Evolutionary conservation across 1,139 yeast genomes (phyloP), one percentile per base, ranked within the genome.

Genomic region (Yamadazyma siamensis): DNA sequence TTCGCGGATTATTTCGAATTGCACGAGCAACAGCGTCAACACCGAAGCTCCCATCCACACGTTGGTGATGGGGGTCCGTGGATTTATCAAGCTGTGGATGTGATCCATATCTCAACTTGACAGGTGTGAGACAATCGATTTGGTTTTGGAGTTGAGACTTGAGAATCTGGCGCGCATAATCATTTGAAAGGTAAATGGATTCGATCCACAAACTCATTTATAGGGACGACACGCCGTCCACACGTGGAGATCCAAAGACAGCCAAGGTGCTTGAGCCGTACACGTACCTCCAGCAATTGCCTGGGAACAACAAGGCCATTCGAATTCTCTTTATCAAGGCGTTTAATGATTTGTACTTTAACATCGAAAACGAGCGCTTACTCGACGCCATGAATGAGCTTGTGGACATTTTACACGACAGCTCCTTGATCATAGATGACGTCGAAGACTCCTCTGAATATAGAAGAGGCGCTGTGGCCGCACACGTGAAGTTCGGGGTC

Each of bases 401-500:
- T 6, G 52, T 59, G 11, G 51, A 59, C 8, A 49, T 54, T 9
- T 49, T 59, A 21, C 65, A 59, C 29, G 56, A 56, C 25, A 46
- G 58, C 22, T 56, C 62, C 5, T 47, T 59, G 28, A 38, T 59
- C 10, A 76, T 88, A 18, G 96, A 88, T 53, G 96, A 88, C 49
- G 84, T 88, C 18, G 97, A 88, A 50, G 97, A 88, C 52, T 65
- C 60, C 27, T 82, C 94, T 1, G 60, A 57, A 18, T 60, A 75
- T 27, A 65, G 97, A 40, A 59, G 97, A 20, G 96, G 96, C 0
- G 56, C 63, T 14, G 84, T 87, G 1, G 77, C 87, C 3, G 87
- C 95, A 0, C 96, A 88, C 54, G 58, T 74, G 27, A 67, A 80
- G 26, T 88, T 61, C 53, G 96, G 96, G 0, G 55, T 70, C 0